A percentile compares a stretch with the other conserved stretches of the same genome.
phyloP scores from a whole-genome alignment of 2,329 filamentous ascomycete species.

The Apiospora phragmitis region DNA sequence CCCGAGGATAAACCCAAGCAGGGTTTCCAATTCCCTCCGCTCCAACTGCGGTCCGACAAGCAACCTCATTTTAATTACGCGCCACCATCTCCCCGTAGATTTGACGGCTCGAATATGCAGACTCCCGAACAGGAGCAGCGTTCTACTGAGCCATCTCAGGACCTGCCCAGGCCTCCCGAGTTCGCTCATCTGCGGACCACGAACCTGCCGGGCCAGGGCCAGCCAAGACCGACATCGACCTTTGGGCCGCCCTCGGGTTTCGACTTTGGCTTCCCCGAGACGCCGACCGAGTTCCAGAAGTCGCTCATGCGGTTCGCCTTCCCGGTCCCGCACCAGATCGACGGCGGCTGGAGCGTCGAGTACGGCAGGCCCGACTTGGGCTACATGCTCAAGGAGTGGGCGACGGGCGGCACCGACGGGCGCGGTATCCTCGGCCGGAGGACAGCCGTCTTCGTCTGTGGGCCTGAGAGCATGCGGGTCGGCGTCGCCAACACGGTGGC shows the following conservation, averaged over 20 bases:
- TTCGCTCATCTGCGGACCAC: conserved; percentile 57
- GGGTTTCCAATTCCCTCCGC: conserved; percentile 60
- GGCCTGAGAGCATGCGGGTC: conserved; percentile 81
- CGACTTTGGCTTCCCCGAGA: conserved; percentile 79
- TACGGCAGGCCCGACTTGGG: conserved; percentile 88
- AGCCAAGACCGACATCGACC: conserved; percentile 52
- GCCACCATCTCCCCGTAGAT: conserved; percentile 46
- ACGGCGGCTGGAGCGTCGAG: conserved; percentile 86
- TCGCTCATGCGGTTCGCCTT: conserved; percentile 90
- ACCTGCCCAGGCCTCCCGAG: conserved; percentile 44
- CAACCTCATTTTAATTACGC: conserved; percentile 61
- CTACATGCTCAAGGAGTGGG: conserved; percentile 82
- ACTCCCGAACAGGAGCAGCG: conserved; percentile 23
- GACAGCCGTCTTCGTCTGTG: conserved; percentile 91
- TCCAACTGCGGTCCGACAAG: conserved; percentile 46
- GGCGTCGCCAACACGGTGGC: conserved; percentile 88
- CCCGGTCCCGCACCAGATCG: conserved; percentile 65
- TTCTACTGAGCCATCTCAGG: conserved; percentile 19
- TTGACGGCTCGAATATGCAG: conserved; percentile 26
- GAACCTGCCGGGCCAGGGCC: conserved; percentile 35
- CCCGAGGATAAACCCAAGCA: conserved; percentile 37
- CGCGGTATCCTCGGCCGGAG: conserved; percentile 73
- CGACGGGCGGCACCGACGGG: conserved; percentile 66
- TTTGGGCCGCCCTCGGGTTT: conserved; percentile 65
- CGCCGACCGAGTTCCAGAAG: conserved; percentile 86